Conservation (phyloP, 2,329 filamentous ascomycete genomes). For the Fusarium sp. region DNA sequence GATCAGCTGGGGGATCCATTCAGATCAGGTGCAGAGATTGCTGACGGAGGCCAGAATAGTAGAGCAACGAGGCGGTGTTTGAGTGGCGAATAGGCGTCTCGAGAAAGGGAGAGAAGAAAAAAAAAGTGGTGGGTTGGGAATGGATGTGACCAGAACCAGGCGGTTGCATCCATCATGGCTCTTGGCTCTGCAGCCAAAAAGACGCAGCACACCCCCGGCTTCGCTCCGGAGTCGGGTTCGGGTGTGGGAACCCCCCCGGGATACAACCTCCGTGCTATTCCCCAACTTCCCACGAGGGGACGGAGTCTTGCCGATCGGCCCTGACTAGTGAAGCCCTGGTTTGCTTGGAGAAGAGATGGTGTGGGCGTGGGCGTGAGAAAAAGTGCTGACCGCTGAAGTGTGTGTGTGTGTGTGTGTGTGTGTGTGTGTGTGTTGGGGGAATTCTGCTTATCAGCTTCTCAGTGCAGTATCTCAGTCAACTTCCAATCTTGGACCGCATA, state of each 20-base stretch:
- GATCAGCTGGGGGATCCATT: conserved; percentile 13
- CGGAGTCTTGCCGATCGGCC: neutral
- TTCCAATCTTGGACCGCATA: neutral
- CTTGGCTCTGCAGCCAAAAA: conserved; percentile 36
- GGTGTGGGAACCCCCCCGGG: conserved; percentile 7
- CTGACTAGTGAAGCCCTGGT: neutral
- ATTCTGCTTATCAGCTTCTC: neutral
- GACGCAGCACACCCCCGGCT: conserved; percentile 16
- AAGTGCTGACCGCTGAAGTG: neutral
- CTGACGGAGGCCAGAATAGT: conserved; percentile 10
- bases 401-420: neutral
- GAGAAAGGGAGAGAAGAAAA: conserved; percentile 7
- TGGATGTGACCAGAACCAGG: conserved; percentile 22
- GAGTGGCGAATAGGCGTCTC: conserved; percentile 31
- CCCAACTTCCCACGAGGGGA: conserved; percentile 4
- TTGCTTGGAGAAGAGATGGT: neutral
- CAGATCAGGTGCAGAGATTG: conserved; percentile 5
- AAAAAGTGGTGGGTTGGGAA: conserved; percentile 22
- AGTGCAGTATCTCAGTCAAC: neutral
- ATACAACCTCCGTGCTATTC: conserved; percentile 31
- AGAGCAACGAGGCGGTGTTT: conserved; percentile 2
- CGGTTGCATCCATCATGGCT: conserved; percentile 26
- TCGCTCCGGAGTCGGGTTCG: conserved; percentile 21
- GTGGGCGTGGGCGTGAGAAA: neutral
- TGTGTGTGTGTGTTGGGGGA: neutral